Conservation (phyloP, 805 yeast genomes). For the Kazachstania bromeliacearum region DNA sequence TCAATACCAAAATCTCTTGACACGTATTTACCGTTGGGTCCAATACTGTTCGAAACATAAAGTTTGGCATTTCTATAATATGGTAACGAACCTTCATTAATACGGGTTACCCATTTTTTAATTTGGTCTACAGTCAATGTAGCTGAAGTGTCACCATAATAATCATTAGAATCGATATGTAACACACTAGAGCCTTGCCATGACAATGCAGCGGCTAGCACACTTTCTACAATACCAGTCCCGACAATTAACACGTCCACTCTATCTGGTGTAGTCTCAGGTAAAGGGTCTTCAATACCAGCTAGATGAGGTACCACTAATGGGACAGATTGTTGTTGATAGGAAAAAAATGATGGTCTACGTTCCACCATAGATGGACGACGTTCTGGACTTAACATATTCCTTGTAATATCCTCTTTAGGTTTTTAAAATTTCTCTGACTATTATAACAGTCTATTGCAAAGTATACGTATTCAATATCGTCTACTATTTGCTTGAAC, state of each 20-base stretch:
- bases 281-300: conserved; percentile 68
- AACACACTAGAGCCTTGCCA: conserved; percentile 98
- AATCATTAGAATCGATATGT: conserved; percentile 75
- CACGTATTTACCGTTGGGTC: conserved; percentile 31
- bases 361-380: conserved; percentile 63
- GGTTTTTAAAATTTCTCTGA: too few relatives aligned
- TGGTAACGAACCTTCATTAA: conserved; percentile 36
- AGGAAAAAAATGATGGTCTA: conserved; percentile 41
- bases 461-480: too few relatives aligned
- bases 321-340: conserved; percentile 14
- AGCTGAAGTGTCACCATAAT: conserved; percentile 85
- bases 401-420: too few relatives aligned
- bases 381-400: conserved; percentile 33
- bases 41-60: conserved; percentile 59
- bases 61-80: conserved; percentile 63
- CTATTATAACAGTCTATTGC: too few relatives aligned
- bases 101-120: conserved; percentile 69
- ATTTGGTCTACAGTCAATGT: conserved; percentile 81
- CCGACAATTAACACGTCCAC: conserved; percentile 89
- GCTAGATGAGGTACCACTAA: conserved; percentile 57
- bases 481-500: too few relatives aligned
- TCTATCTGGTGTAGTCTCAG: conserved; percentile 49
- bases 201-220: conserved; percentile 85
- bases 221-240: conserved; percentile 82
- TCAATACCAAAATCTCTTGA: conserved; percentile 82